Base-by-base conservation (phyloP, 768 basidiomycete genomes). In the Leccinum rimulosum region DNA sequence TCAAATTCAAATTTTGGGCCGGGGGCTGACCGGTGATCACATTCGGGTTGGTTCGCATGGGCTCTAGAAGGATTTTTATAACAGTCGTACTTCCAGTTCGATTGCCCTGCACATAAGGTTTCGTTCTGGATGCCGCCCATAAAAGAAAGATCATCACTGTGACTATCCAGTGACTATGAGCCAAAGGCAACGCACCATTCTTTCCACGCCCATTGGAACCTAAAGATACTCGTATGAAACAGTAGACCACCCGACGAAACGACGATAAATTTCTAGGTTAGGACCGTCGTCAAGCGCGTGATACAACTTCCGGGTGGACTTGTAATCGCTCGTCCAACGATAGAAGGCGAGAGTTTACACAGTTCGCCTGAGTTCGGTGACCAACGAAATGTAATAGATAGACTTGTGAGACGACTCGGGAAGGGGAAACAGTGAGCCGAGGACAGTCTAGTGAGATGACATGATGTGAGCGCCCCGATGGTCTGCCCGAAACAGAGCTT, bases 181-280 rank as follows among this genome's bases (percentile, higher is more conserved):
- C 22, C 14, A 2, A 40, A 50, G 33, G 27, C 15, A 22, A 5
- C 86, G 48, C 54, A 95, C 96, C 97, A 99, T 81, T 98, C 97
- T 68, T 93, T 95, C 97, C 97, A 99, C 14, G 96, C 93, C 97
- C 97, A 98, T 67, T 89, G 87, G 75, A 98, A 22, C 22, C 22
- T 88, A 72, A 98, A 99, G 75, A 98, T 99, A 63, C 93, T 95
- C 87, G 98, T 89, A 68, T 99, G 97, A 22, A 2, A 91, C 81
- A 2, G 92, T 83, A 65, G 98, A 97, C 97, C 97, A 99, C 60
- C 97, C 95, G 0, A 91, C 86, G 59, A 94, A 91, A 31, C 93
- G 80, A 51, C 88, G 83, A 2, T 87, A 79, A 54, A 92, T 77
- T 62, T 96, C 95, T 10, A 91, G 84, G 62, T 98, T 95, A 30